Conservation (phyloP, 2,329 filamentous ascomycete species). For the Aplosporella prunicola region DNA sequence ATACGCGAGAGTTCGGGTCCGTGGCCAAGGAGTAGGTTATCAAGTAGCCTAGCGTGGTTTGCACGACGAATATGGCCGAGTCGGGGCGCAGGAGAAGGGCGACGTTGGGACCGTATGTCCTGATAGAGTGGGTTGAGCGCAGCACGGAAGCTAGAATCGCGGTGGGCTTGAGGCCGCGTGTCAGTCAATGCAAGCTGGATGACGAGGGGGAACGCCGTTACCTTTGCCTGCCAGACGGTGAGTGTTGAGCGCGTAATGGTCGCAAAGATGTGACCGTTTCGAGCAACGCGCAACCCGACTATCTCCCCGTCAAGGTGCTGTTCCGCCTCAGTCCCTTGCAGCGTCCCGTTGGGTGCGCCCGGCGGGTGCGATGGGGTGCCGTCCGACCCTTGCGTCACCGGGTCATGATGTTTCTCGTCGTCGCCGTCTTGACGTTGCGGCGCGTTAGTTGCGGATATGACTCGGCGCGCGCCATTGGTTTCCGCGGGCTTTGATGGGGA, state of each 20-base stretch:
- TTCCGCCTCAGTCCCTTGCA: slow-evolving; percentile 16
- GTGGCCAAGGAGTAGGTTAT: slow-evolving; percentile 90
- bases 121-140: slow-evolving; percentile 69
- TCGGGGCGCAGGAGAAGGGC: slow-evolving; percentile 82
- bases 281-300: slow-evolving; percentile 64
- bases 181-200: slow-evolving; percentile 10
- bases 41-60: slow-evolving; percentile 75
- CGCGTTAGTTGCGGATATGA: slow-evolving; percentile 4
- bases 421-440: slow-evolving; percentile 7
- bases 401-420: slow-evolving; percentile 8
- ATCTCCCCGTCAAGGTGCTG: slow-evolving; percentile 51
- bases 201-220: slow-evolving; percentile 37
- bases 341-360: slow-evolving; percentile 9
- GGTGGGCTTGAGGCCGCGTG: slow-evolving; percentile 55
- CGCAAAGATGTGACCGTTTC: slow-evolving; percentile 74
- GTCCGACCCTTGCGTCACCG: slow-evolving; percentile 9
- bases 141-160: slow-evolving; percentile 78
- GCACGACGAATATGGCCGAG: slow-evolving; percentile 82
- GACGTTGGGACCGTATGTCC: slow-evolving; percentile 75
- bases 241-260: slow-evolving; percentile 78
- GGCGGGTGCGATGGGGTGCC: slow-evolving; percentile 4
- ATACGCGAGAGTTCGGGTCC: slow-evolving; percentile 73
- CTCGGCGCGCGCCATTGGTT: slow-evolving; percentile 51
- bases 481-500: slow-evolving; percentile 41
- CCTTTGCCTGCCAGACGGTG: slow-evolving; percentile 95